These are phyloP conservation scores for Salix koriyanagi DNA, from an alignment of 345 rosid species.

Conservation along the genomic window DNA sequence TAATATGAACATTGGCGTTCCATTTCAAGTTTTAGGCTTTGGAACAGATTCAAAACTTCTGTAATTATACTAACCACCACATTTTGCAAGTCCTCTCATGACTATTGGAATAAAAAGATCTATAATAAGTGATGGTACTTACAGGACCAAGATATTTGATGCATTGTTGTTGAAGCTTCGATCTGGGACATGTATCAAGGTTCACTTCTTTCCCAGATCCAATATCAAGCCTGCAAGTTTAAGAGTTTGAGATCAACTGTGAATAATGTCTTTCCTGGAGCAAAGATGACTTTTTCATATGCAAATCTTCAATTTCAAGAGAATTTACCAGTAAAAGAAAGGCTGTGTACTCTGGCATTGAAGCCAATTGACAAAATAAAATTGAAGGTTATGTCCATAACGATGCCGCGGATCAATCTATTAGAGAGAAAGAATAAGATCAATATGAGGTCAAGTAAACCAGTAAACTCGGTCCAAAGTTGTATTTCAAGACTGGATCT, in stretches of 20 bases:
- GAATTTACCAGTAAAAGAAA: slow-evolving; percentile 74
- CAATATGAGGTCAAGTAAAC: slow-evolving; percentile 12
- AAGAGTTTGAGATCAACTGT: slow-evolving; percentile 17
- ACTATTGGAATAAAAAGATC: neutral
- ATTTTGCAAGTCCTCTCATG: neutral
- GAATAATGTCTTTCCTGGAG: neutral
- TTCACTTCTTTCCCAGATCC: slow-evolving; percentile 73
- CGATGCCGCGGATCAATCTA: slow-evolving; percentile 97
- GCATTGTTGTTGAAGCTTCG: slow-evolving; percentile 81
- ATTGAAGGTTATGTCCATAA: slow-evolving; percentile 92
- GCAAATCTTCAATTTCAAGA: slow-evolving; percentile 1
- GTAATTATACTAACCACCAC: neutral
- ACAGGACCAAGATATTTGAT: slow-evolving; percentile 96
- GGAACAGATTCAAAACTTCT: neutral
- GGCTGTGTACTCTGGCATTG: slow-evolving; percentile 81
- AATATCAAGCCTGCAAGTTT: slow-evolving; percentile 71
- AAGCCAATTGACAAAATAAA: slow-evolving; percentile 78
- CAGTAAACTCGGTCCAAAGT: neutral
- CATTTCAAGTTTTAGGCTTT: neutral
- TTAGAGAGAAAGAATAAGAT: slow-evolving; percentile 14
- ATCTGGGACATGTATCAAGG: slow-evolving; percentile 64
- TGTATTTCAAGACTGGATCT: slow-evolving; percentile 22
- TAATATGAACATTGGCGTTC: neutral
- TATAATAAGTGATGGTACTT: slow-evolving; percentile 27
- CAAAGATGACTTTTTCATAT: neutral